Evolutionary conservation across 495 filamentous ascomycete species (phyloP).

Genomic region (Trichoderma asperelloides): DNA sequence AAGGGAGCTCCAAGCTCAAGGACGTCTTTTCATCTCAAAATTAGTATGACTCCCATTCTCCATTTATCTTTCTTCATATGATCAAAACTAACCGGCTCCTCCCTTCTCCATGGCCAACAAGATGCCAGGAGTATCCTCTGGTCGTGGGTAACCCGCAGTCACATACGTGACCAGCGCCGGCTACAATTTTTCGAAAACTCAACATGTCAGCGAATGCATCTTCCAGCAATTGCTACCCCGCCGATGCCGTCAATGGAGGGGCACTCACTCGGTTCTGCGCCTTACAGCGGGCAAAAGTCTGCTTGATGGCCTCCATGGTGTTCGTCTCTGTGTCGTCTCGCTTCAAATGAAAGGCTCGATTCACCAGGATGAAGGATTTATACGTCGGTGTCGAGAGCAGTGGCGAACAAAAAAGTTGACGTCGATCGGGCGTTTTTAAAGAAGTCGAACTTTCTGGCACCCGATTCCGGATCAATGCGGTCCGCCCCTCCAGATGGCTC

Average conservation of each 20-base stretch:
- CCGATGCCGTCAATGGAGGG: not conserved
- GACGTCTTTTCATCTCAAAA: constrained; percentile 43
- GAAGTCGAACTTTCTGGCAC: not conserved
- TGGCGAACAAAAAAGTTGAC: constrained; percentile 4
- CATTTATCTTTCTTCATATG: not conserved
- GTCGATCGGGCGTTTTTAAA: not conserved
- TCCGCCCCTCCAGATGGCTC: not conserved
- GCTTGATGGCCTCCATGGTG: constrained; percentile 67
- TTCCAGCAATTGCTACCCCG: not conserved
- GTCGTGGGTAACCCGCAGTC: constrained; percentile 87
- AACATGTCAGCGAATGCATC: constrained; percentile 15
- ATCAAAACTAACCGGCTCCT: constrained; percentile 61
- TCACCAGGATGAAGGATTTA: not conserved
- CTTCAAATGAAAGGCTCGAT: not conserved
- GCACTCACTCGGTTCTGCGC: constrained; percentile 53
- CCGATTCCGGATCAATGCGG: constrained; percentile 1
- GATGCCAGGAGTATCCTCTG: constrained; percentile 71
- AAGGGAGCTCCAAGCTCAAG: constrained; percentile 89
- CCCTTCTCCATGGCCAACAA: constrained; percentile 86
- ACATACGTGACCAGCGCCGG: constrained; percentile 86
- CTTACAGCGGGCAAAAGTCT: constrained; percentile 84
- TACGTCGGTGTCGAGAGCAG: not conserved
- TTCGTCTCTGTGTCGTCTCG: not conserved
- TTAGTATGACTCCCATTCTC: not conserved
- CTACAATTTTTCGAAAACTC: constrained; percentile 26